Conservation (phyloP, 192 early-diverging fungal species). For the Backusella macrospora region DNA sequence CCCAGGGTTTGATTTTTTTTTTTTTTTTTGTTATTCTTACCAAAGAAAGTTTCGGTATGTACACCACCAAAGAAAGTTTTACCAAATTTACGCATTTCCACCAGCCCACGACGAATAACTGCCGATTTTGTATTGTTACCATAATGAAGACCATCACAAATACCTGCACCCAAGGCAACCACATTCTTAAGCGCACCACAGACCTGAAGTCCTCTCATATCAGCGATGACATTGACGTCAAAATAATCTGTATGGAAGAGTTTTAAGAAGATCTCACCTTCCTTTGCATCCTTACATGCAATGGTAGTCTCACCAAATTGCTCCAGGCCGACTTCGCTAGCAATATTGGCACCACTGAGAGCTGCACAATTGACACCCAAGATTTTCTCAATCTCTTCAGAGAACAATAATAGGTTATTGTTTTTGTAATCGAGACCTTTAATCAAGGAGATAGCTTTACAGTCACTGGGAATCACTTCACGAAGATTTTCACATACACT, state of each 20-base stretch:
- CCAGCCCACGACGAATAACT: slow-evolving; percentile 88
- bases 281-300: slow-evolving; percentile 66
- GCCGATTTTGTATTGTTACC: slow-evolving; percentile 86
- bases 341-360: slow-evolving; percentile 67
- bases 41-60: slow-evolving; percentile 90
- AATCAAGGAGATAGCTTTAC: slow-evolving; percentile 89
- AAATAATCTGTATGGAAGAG: slow-evolving; percentile 89
- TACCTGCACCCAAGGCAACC: slow-evolving; percentile 90
- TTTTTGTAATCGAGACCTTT: slow-evolving; percentile 49
- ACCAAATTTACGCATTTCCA: slow-evolving; percentile 92
- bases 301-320: slow-evolving; percentile 95
- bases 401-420: slow-evolving; percentile 16
- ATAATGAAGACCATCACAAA: slow-evolving; percentile 85
- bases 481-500: slow-evolving; percentile 74
- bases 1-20: slow-evolving; percentile 36
- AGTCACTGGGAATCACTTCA: slow-evolving; percentile 63
- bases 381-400: slow-evolving; percentile 26
- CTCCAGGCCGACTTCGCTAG: slow-evolving; percentile 89
- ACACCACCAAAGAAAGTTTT: slow-evolving; percentile 80
- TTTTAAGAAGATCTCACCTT: slow-evolving; percentile 70
- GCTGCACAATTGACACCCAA: slow-evolving; percentile 18
- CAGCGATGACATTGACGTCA: slow-evolving; percentile 76
- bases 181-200: slow-evolving; percentile 98
- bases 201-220: slow-evolving; percentile 91
- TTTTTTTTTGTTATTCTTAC: slow-evolving; percentile 52